These are phyloP conservation scores for Solanum medicagineum DNA, from an alignment of 257 asterid genomes.

Conservation along the genomic window DNA sequence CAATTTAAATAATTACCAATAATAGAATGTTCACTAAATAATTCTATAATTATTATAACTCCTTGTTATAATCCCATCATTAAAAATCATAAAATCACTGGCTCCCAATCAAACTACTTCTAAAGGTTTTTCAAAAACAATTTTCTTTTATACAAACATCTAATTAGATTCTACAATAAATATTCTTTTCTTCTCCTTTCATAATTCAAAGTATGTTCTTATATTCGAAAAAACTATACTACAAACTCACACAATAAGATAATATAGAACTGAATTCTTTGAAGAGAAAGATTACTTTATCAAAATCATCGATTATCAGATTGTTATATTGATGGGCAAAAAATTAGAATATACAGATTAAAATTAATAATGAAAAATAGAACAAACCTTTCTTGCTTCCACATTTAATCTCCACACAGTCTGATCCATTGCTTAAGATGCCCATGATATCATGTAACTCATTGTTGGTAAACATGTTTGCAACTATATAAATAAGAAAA, in stretches of 20 bases:
- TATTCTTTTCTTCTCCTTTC: background rate
- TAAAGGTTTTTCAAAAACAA: background rate
- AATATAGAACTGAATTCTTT: background rate
- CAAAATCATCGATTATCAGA: background rate
- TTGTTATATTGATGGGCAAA: background rate
- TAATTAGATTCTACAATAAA: background rate
- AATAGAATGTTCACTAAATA: background rate
- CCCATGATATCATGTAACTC: background rate
- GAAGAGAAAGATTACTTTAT: background rate
- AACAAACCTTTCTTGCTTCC: constrained; percentile 13
- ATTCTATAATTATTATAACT: background rate
- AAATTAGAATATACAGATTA: background rate
- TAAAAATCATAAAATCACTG: background rate
- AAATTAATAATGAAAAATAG: background rate
- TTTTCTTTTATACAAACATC: background rate
- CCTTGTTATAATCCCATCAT: background rate
- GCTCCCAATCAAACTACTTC: background rate
- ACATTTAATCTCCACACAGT: constrained; percentile 19
- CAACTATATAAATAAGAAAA: background rate
- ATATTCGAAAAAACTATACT: background rate
- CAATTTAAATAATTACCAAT: background rate
- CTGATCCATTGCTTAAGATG: background rate
- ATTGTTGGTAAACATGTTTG: background rate
- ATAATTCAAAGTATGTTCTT: background rate
- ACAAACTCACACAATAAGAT: background rate